phyloP scores from a whole-genome alignment of 2,329 filamentous ascomycete genomes.

The Cladophialophora bantiana region DNA sequence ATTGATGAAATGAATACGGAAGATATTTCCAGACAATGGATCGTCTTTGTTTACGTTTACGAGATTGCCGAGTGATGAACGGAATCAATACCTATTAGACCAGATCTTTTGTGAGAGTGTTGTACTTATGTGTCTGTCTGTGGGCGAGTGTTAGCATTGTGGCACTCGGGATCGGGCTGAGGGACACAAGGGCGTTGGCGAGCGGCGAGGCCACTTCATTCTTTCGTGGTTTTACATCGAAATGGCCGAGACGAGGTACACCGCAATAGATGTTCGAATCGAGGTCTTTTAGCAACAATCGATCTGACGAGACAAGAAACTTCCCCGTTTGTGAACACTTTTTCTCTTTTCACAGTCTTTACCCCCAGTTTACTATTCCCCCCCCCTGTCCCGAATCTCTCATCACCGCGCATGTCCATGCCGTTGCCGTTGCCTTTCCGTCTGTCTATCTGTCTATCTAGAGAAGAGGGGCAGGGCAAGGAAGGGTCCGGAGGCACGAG shows the following conservation, averaged over 20 bases:
- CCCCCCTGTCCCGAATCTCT: too few relatives aligned
- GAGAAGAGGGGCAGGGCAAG: too few relatives aligned
- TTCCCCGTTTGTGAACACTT: not conserved
- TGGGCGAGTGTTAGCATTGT: not conserved
- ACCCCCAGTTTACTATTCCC: too few relatives aligned
- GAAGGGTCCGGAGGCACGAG: too few relatives aligned
- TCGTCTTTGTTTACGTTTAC: constrained; percentile 11
- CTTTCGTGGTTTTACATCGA: not conserved
- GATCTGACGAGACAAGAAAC: not conserved
- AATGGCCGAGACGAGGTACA: not conserved
- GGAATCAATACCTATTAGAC: constrained; percentile 23
- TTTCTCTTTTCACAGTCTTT: not conserved
- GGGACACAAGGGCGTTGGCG: constrained; percentile 5
- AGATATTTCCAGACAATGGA: not conserved
- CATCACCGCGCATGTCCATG: too few relatives aligned
- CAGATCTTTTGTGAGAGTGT: constrained; percentile 18
- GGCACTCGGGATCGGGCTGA: not conserved
- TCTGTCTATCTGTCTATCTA: too few relatives aligned
- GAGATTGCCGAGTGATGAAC: constrained; percentile 13
- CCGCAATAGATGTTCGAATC: not conserved
- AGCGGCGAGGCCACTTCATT: not conserved
- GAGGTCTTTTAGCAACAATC: not conserved
- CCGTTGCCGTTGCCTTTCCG: too few relatives aligned
- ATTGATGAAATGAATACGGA: not conserved
- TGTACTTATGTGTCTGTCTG: not conserved